Base-by-base conservation (phyloP, 345 rosid genomes). In the Clausena lansium region DNA sequence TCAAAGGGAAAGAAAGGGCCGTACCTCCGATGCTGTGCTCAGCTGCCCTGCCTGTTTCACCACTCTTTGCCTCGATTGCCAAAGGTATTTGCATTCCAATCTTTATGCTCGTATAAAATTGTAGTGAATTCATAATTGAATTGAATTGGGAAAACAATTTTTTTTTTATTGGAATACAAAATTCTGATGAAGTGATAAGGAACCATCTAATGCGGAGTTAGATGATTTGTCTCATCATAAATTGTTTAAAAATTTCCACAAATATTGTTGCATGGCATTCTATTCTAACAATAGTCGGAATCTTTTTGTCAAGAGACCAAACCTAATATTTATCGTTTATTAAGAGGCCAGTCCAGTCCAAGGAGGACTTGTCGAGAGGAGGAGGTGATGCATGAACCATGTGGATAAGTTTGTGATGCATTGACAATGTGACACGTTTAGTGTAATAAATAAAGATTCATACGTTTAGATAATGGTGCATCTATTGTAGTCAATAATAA, bases 1-100 rank as follows among this genome's bases (percentile, higher is more conserved):
- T 78, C 80, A 71, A 19, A 88, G 83, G 80, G 77, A 80, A 73
- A 86, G 91, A 77, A 82, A 81, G 47, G 96, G 96, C 6, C 86
- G 78, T 74, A 52, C 74, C 28, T 89, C 98, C 62, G 98, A 93
- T 77, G 93, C 98, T 67, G 88, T 90, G 47, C 96, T 93, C 65
- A 91, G 96, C 79, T 93, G 98, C 73, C 96, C 98, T 11, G 96
- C 89, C 80, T 93, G 98, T 85, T 93, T 91, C 82, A 88, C 98
- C 54, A 89, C 89, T 33, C 89, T 93, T 50, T 93, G 92, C 86
- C 88, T 90, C 13, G 91, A 93, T 55, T 91, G 92, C 75, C 96
- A 93, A 80, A 90, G 98, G 98, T 93, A 76, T 67, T 80, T n/a
- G 61, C 77, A 35, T 35, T 65, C 45, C 7, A 41, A n/a, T 72